These are phyloP conservation scores for Saccharomycopsis hybrid DNA, from an alignment of 1,139 yeast genomes.

Conservation along the genomic window DNA sequence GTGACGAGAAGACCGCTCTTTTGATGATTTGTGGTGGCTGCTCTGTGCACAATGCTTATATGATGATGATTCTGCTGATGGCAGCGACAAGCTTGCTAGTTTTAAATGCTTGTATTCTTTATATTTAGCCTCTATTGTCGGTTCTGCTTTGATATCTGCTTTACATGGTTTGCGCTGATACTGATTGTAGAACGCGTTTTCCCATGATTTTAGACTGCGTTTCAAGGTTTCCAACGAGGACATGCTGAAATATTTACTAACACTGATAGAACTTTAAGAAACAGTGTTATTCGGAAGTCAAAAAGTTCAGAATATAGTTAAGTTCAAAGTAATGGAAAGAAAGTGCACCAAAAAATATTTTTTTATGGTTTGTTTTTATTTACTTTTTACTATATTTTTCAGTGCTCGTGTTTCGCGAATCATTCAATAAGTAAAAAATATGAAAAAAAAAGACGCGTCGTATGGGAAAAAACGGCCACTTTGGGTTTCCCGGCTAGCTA, in stretches of 20 bases:
- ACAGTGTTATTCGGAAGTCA: no score
- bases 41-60: neutral
- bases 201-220: constrained; percentile 36
- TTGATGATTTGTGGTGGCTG: neutral
- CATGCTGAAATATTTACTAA: neutral
- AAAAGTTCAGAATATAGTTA: no score
- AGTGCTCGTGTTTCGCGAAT: no score
- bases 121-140: constrained; percentile 30
- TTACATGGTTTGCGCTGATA: constrained; percentile 35
- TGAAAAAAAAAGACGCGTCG: neutral
- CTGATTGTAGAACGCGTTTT: constrained; percentile 31
- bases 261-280: no score
- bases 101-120: constrained; percentile 31
- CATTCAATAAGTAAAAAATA: no score
- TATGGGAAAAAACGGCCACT: neutral
- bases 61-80: neutral
- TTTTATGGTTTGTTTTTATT: no score
- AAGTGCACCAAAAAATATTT: no score
- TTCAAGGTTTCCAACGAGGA: constrained; percentile 9
- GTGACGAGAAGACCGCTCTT: neutral
- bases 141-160: constrained; percentile 34
- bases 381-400: no score
- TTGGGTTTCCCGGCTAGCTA: no score
- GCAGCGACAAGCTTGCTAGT: neutral
- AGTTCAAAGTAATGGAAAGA: no score